Evolutionary conservation across 345 rosid genomes (phyloP).

Genomic region (Gossypium anomalum): DNA sequence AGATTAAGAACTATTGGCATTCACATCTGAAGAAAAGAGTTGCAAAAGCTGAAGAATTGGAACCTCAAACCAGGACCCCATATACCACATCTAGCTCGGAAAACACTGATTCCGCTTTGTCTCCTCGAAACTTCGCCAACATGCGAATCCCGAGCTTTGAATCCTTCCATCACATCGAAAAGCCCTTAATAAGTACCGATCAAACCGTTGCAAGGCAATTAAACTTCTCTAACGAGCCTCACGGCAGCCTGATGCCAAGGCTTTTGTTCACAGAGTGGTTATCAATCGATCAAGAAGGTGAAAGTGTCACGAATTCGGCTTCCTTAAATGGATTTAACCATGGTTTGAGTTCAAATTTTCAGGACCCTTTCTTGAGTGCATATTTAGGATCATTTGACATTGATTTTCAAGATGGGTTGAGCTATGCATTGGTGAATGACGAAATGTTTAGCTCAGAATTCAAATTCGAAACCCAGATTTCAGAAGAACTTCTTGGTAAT

Average conservation of each 20-base stretch:
- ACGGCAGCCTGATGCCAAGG: constrained; percentile 37
- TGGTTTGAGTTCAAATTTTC: constrained; percentile 26
- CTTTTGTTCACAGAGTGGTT: constrained; percentile 77
- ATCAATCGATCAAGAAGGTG: constrained; percentile 30
- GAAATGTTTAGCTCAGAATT: constrained; percentile 42
- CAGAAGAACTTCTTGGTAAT: constrained; percentile 37
- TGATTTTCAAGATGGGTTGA: constrained; percentile 24
- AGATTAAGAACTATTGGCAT: constrained; percentile 92
- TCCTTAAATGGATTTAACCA: constrained; percentile 20
- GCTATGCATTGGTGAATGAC: constrained; percentile 30
- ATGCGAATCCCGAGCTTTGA: constrained; percentile 24
- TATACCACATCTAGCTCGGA: constrained; percentile 31
- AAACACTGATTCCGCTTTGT: constrained; percentile 32
- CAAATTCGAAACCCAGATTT: constrained; percentile 42
- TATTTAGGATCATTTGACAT: constrained; percentile 22
- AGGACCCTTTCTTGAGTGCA: constrained; percentile 22
- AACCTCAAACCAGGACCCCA: constrained; percentile 23
- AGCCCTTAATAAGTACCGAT: constrained; percentile 20
- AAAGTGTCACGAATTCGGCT: constrained; percentile 14
- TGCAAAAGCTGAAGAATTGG: constrained; percentile 37
- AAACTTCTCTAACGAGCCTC: constrained; percentile 20
- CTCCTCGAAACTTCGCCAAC: constrained; percentile 19
- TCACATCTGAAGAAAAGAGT: constrained; percentile 70
- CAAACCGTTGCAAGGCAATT: constrained; percentile 17
- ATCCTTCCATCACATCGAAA: constrained; percentile 17